Percentiles rank a stretch among this genome's conserved stretches.
Evolutionary conservation across 2,329 filamentous ascomycete species (phyloP).

Genomic region (Cercospora janseana): DNA sequence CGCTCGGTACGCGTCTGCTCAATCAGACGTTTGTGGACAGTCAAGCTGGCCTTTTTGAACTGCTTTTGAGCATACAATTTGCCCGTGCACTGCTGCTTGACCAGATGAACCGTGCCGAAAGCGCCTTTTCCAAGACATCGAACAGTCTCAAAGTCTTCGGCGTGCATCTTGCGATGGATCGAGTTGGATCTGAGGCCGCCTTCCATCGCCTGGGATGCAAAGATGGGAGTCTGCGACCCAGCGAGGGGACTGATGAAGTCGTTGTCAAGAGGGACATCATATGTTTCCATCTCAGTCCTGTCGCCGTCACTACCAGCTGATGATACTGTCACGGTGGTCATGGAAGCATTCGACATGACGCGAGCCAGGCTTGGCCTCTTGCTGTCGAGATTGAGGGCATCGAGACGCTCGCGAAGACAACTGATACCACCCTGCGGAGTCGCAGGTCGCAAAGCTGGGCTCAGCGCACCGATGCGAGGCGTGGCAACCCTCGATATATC

Average conservation of each 20-base stretch:
- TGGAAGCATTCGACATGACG: slow-evolving; percentile 39
- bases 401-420: slow-evolving; percentile 76
- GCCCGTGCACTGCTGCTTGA: slow-evolving; percentile 84
- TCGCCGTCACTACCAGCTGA: slow-evolving; percentile 62
- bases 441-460: slow-evolving; percentile 47
- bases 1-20: slow-evolving; percentile 98
- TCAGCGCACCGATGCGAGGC: slow-evolving; percentile 47
- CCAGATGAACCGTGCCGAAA: slow-evolving; percentile 90
- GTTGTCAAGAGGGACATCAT: slow-evolving; percentile 78
- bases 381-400: slow-evolving; percentile 68
- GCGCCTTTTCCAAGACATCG: slow-evolving; percentile 94
- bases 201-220: slow-evolving; percentile 47
- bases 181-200: slow-evolving; percentile 55
- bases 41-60: slow-evolving; percentile 93
- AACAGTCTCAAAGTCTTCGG: slow-evolving; percentile 84
- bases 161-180: slow-evolving; percentile 76
- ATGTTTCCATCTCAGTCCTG: slow-evolving; percentile 72
- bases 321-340: slow-evolving; percentile 54
- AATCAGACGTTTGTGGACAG: slow-evolving; percentile 91
- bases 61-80: slow-evolving; percentile 96
- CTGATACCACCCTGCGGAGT: slow-evolving; percentile 68
- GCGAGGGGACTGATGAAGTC: slow-evolving; percentile 74
- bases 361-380: slow-evolving; percentile 51
- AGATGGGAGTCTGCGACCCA: slow-evolving; percentile 37
- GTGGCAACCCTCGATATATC: slow-evolving; percentile 43